These are phyloP conservation scores for Penicillium italicum DNA, from an alignment of 2,329 filamentous ascomycete species.

Conservation along the genomic window DNA sequence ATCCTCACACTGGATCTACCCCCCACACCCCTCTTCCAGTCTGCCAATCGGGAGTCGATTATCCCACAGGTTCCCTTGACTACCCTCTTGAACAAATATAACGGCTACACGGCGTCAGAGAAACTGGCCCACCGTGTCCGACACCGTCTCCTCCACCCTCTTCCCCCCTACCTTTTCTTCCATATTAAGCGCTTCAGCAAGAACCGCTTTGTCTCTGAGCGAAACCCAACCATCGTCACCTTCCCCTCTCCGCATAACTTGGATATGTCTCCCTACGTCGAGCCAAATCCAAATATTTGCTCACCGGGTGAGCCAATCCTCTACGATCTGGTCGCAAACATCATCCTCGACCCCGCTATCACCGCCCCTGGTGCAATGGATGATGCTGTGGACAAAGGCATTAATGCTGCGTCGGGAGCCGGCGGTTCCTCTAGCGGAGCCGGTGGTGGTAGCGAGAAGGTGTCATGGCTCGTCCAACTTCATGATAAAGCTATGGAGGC, in stretches of 20 bases:
- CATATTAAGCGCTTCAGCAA: slow-evolving; percentile 96
- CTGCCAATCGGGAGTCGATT: slow-evolving; percentile 90
- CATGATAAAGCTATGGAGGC: slow-evolving; percentile 63
- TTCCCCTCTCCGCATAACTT: slow-evolving; percentile 81
- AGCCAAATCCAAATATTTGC: slow-evolving; percentile 72
- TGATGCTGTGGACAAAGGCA: slow-evolving; percentile 38
- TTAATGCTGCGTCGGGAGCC: slow-evolving; percentile 33
- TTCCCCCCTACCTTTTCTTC: slow-evolving; percentile 87
- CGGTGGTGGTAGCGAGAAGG: slow-evolving; percentile 84
- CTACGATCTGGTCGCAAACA: slow-evolving; percentile 95
- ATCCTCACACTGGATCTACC: slow-evolving; percentile 92
- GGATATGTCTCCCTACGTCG: slow-evolving; percentile 85
- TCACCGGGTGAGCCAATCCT: slow-evolving; percentile 76
- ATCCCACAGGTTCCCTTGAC: slow-evolving; percentile 76
- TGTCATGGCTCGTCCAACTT: slow-evolving; percentile 92
- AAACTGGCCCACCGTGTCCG: slow-evolving; percentile 83
- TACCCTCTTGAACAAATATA: slow-evolving; percentile 84
- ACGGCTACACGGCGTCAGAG: slow-evolving; percentile 81
- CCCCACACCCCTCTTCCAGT: slow-evolving; percentile 88
- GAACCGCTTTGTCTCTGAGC: slow-evolving; percentile 94
- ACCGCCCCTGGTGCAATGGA: slow-evolving; percentile 64
- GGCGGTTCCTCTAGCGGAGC: slow-evolving; percentile 55
- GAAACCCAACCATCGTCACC: slow-evolving; percentile 96
- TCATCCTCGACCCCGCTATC: slow-evolving; percentile 55
- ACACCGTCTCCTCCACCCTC: slow-evolving; percentile 82